These are phyloP conservation scores for Fomes fomentarius DNA, from an alignment of 1,284 basidiomycete species.

Conservation along the genomic window DNA sequence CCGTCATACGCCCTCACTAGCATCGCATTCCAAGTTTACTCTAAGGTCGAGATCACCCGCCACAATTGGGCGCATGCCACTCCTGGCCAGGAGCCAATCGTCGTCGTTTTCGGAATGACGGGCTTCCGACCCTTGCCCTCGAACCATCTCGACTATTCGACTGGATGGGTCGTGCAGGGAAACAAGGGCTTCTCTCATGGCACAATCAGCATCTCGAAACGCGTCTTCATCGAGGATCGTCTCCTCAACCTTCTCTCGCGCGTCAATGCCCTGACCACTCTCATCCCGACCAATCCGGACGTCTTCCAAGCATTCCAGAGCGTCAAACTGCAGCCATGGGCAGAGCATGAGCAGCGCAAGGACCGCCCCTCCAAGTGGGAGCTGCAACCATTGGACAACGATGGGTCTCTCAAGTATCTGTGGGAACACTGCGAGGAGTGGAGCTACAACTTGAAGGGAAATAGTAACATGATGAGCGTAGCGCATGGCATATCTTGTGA, in stretches of 20 bases:
- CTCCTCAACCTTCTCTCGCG: slow-evolving; percentile 31
- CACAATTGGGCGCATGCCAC: slow-evolving; percentile 28
- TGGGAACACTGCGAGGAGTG: slow-evolving; percentile 36
- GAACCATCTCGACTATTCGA: slow-evolving; percentile 26
- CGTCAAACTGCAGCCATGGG: slow-evolving; percentile 34
- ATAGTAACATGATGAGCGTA: slow-evolving; percentile 27
- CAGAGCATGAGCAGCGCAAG: slow-evolving; percentile 29
- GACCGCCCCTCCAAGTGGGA: slow-evolving; percentile 30
- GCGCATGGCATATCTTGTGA: slow-evolving; percentile 32
- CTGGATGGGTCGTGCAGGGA: slow-evolving; percentile 30
- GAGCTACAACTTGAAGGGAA: slow-evolving; percentile 33
- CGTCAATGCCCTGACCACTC: slow-evolving; percentile 36
- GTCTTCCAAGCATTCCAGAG: slow-evolving; percentile 31
- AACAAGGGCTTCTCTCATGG: slow-evolving; percentile 31
- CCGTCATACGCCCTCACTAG: slow-evolving; percentile 33
- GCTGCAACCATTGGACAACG: slow-evolving; percentile 18
- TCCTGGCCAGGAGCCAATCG: slow-evolving; percentile 25
- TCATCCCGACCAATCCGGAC: slow-evolving; percentile 34
- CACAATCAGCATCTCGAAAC: slow-evolving; percentile 32
- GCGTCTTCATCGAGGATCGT: slow-evolving; percentile 34
- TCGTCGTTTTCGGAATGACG: slow-evolving; percentile 36
- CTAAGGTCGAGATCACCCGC: slow-evolving; percentile 23
- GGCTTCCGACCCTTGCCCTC: slow-evolving; percentile 26
- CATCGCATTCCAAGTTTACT: slow-evolving; percentile 35
- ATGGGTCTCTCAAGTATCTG: slow-evolving; percentile 27